A percentile compares a stretch with the other conserved stretches of the same genome.
Conservation (phyloP, 441 rosid species). For the Populus hybrid region DNA sequence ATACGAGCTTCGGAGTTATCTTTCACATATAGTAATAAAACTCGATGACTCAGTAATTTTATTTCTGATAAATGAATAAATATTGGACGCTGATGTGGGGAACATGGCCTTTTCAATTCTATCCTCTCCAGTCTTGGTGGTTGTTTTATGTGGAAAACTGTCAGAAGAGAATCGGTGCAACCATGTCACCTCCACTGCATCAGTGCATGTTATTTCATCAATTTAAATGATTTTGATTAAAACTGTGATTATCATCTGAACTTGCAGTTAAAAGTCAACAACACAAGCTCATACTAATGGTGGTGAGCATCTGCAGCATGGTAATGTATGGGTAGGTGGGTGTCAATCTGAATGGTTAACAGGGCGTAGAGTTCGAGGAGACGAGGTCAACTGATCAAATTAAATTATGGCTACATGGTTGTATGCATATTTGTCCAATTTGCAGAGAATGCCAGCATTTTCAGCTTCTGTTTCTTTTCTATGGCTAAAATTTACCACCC, state of each 20-base stretch:
- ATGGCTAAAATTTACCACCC: too few relatives aligned
- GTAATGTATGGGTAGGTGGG: neutral
- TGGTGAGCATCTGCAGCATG: neutral
- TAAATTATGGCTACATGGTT: too few relatives aligned
- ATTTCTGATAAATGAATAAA: too few relatives aligned
- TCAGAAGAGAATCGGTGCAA: neutral
- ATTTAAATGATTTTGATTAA: neutral
- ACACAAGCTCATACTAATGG: neutral
- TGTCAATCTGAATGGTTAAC: neutral
- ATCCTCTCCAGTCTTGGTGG: neutral
- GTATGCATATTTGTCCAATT: too few relatives aligned
- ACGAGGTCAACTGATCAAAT: too few relatives aligned
- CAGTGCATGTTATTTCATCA: neutral
- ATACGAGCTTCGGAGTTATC: neutral
- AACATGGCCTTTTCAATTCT: too few relatives aligned
- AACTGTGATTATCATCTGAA: neutral
- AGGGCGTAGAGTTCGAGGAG: too few relatives aligned
- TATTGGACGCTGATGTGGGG: too few relatives aligned
- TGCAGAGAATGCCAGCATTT: too few relatives aligned
- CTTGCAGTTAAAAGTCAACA: neutral
- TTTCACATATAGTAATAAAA: too few relatives aligned
- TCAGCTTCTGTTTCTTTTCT: too few relatives aligned
- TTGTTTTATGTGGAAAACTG: neutral
- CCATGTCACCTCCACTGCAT: too few relatives aligned
- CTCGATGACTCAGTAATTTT: neutral